Evolutionary conservation across 352 stramenopile genomes (phyloP), one percentile per base, ranked within the genome.

Genomic region (Phytopythium chamaehyphon): DNA sequence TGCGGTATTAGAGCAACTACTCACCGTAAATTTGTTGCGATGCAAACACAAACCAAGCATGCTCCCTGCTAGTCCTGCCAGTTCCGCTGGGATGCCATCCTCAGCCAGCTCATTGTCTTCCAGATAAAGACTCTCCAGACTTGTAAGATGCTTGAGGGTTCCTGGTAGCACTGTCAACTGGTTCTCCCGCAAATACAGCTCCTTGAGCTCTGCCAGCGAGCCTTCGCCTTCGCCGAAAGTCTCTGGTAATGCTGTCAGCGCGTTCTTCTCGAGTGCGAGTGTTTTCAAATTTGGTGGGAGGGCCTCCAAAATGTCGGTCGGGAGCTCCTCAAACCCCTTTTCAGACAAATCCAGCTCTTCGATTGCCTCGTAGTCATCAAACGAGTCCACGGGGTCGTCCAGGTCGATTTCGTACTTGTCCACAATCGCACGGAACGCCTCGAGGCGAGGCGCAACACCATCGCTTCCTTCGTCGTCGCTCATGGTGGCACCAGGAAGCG

Each of bases 181-280:
- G 57, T 96, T 96, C 49, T 93, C 66, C 10, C 86, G 68, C 26
- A 96, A 24, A 47, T 96, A 96, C 19, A 96, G 66, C 59, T 96
- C 86, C 1, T 65, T 82, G 40, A 95, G 72, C 26, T 58, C 51
- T 40, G 61, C 43, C 26, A 40, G 26, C 0, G 40, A 54, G 28
- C 55, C 54, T 11, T 52, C 55, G 26, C 76, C 63, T n/a, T 62
- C 47, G 1, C 62, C 73, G 18, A 94, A 81, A 21, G 39, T 70
- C 33, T 85, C 71, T 2, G 82, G 74, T 14, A 94, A 52, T 7
- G 58, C 22, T 8, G 47, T 59, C 31, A 94, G 52, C 42, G 74
- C 50, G 40, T 95, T 94, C 52, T 92, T 90, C 60, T 95, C 79
- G 5, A 94, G 62, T 51, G 76, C 86, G 19, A 95, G 66, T 21